A percentile compares a stretch with the other conserved stretches of the same genome.
Conservation (phyloP, 805 yeast genomes). For the Candida easanensis region DNA sequence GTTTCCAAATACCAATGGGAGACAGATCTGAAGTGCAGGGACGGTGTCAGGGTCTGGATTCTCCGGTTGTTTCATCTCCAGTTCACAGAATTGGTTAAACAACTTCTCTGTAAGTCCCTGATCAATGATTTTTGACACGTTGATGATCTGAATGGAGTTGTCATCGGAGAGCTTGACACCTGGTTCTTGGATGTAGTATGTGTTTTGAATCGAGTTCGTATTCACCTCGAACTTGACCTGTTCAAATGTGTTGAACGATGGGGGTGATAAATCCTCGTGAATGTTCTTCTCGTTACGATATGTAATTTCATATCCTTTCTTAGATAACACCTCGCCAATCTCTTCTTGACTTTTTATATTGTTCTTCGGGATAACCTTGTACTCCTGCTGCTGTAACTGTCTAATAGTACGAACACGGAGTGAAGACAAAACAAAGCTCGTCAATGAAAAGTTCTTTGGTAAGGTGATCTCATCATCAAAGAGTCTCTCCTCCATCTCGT, state of each 20-base stretch:
- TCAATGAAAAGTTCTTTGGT: conserved; percentile 7
- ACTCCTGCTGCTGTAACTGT: conserved; percentile 2
- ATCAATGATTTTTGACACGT: neutral
- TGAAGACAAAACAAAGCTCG: conserved; percentile 10
- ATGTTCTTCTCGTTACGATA: no score
- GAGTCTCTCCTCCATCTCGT: conserved; percentile 5
- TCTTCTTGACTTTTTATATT: neutral
- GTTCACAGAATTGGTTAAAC: conserved; percentile 4
- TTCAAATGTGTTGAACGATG: neutral
- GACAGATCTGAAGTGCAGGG: conserved; percentile 10
- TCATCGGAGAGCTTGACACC: conserved; percentile 5
- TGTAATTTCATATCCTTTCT: neutral
- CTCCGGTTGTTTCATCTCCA: neutral
- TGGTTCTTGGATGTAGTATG: conserved; percentile 5
- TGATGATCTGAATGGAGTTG: conserved; percentile 4
- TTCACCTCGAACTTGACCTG: conserved; percentile 7
- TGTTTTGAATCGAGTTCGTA: conserved; percentile 2
- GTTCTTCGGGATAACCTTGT: neutral
- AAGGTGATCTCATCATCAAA: conserved; percentile 9
- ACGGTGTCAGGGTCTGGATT: neutral
- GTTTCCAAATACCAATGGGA: conserved; percentile 10
- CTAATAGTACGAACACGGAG: conserved; percentile 7
- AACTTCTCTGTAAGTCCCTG: conserved; percentile 2
- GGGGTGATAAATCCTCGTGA: neutral
- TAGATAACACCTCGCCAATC: neutral